These are phyloP conservation scores for Leptographium galeiforme DNA, from an alignment of 2,329 filamentous ascomycete genomes.

Conservation along the genomic window DNA sequence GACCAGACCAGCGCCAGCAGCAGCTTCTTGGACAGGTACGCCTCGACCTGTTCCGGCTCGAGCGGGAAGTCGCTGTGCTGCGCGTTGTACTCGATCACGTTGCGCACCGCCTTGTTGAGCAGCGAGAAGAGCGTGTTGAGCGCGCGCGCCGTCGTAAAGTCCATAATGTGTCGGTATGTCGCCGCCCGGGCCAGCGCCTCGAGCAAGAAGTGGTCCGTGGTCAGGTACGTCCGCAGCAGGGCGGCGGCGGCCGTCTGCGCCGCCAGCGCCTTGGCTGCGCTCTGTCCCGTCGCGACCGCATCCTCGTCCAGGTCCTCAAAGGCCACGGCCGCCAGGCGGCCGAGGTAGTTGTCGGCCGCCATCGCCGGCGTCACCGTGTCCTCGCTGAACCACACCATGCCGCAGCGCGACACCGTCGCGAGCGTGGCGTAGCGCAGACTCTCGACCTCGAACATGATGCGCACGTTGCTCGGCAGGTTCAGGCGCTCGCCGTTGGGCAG, in stretches of 20 bases:
- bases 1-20: conserved; percentile 90
- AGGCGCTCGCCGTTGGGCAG: conserved; percentile 96
- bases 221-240: conserved; percentile 62
- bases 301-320: conserved; percentile 97
- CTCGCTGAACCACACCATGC: conserved; percentile 99
- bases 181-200: conserved; percentile 64
- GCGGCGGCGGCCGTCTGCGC: conserved; percentile 71
- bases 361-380: conserved; percentile 88
- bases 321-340: conserved; percentile 64
- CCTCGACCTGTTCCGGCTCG: conserved; percentile 78
- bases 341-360: conserved; percentile 86
- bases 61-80: conserved; percentile 91
- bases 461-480: conserved; percentile 83
- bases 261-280: conserved; percentile 63
- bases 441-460: conserved; percentile 99
- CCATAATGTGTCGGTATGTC: conserved; percentile 91
- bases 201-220: conserved; percentile 65
- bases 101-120: conserved; percentile 83
- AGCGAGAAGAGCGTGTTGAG: conserved; percentile 90
- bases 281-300: conserved; percentile 56
- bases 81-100: conserved; percentile 88
- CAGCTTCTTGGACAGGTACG: conserved; percentile 85
- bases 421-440: conserved; percentile 94
- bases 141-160: conserved; percentile 82
- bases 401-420: conserved; percentile 97